A percentile compares a stretch with the other conserved stretches of the same genome.
phyloP scores from a whole-genome alignment of 495 filamentous ascomycete species.

The Penicillium egyptiacum region DNA sequence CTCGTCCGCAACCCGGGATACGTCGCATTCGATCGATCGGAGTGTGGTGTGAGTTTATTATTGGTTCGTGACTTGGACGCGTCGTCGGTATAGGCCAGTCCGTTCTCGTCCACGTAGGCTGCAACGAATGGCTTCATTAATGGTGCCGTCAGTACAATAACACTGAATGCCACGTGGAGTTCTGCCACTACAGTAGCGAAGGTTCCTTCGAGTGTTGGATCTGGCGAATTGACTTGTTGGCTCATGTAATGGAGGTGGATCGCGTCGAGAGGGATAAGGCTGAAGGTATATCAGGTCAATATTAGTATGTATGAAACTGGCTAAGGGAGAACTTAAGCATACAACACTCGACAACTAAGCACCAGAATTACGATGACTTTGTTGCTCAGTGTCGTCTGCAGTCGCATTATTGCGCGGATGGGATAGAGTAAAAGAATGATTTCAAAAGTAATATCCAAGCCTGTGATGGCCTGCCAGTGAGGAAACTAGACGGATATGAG shows the following conservation, averaged over 20 bases:
- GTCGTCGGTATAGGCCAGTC: conserved; percentile 29
- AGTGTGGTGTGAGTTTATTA: background rate
- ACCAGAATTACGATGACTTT: conserved; percentile 20
- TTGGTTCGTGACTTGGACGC: conserved; percentile 7
- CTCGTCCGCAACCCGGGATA: background rate
- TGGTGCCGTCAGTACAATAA: conserved; percentile 24
- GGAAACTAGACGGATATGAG: conserved; percentile 12
- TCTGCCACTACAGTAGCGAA: conserved; percentile 23
- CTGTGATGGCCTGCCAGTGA: conserved; percentile 27
- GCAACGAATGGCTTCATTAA: conserved; percentile 42
- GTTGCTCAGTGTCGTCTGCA: conserved; percentile 16
- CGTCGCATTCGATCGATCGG: background rate
- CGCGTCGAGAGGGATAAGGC: conserved; percentile 25
- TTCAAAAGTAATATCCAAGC: conserved; percentile 27
- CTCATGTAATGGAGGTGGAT: conserved; percentile 25
- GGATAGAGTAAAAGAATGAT: conserved; percentile 20
- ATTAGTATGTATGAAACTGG: background rate
- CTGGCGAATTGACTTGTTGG: conserved; percentile 17
- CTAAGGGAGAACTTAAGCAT: background rate
- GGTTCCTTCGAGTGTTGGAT: conserved; percentile 22
- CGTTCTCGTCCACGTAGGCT: conserved; percentile 34
- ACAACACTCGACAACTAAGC: conserved; percentile 27
- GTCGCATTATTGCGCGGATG: conserved; percentile 10
- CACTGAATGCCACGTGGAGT: conserved; percentile 26
- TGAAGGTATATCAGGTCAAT: background rate